Evolutionary conservation across 208 protist species (phyloP).

Genomic region (Crithidia bombi): DNA sequence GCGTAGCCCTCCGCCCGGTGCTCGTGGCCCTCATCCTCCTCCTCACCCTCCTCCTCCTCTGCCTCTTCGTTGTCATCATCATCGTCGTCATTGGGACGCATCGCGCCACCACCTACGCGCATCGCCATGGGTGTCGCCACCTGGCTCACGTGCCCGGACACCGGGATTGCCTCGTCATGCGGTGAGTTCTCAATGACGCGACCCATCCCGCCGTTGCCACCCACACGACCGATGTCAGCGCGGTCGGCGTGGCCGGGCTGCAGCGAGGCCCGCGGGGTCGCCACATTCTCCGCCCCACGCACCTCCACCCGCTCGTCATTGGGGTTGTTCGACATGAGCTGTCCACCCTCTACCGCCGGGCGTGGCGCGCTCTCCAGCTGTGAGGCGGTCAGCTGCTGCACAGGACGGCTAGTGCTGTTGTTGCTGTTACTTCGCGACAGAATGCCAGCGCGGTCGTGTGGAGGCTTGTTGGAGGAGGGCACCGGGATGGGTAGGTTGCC

Average conservation of each 20-base stretch:
- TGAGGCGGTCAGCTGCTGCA: constrained; percentile 7
- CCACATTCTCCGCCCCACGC: constrained; percentile 50
- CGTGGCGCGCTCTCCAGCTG: not conserved
- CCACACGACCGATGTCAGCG: constrained; percentile 12
- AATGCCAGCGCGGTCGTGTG: not conserved
- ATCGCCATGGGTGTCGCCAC: constrained; percentile 36
- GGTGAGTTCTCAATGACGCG: constrained; percentile 58
- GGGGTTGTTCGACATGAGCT: constrained; percentile 80
- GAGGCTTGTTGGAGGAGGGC: not conserved
- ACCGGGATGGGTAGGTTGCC: constrained; percentile 24
- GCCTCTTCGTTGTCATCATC: constrained; percentile 38
- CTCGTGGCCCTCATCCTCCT: constrained; percentile 34
- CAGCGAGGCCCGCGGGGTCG: constrained; percentile 48
- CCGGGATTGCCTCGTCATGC: constrained; percentile 70
- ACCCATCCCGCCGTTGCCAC: constrained; percentile 17
- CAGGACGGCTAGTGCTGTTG: not conserved
- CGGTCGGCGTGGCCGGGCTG: constrained; percentile 18
- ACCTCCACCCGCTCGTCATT: constrained; percentile 89
- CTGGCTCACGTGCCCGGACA: constrained; percentile 29
- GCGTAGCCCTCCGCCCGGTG: constrained; percentile 51
- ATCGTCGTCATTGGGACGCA: constrained; percentile 32
- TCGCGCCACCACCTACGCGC: constrained; percentile 10
- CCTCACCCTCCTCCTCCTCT: constrained; percentile 43
- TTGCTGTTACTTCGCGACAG: constrained; percentile 6
- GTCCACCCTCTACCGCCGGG: constrained; percentile 29